Percentiles rank a stretch among this genome's conserved stretches.
Evolutionary conservation across 176 grass and related monocot species (phyloP).

Genomic region (Melocanna baccifera): DNA sequence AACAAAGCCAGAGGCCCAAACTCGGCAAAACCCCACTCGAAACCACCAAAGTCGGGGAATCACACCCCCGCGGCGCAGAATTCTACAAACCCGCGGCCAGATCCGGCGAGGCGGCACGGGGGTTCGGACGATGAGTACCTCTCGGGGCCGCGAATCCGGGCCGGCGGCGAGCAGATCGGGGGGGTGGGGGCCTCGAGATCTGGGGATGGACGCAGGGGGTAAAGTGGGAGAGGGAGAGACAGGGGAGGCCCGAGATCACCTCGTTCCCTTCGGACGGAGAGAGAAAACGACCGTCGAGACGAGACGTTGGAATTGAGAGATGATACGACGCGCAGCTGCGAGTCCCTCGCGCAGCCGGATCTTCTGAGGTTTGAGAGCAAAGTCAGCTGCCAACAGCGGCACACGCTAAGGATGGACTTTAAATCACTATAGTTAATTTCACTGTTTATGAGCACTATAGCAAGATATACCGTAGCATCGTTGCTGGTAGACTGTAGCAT

Average conservation of each 20-base stretch:
- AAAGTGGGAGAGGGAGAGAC: too few species aligned
- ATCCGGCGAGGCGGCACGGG: slow-evolving; percentile 6
- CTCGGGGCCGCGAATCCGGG: neutral
- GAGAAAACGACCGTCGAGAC: neutral
- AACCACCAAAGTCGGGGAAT: neutral
- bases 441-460: too few species aligned
- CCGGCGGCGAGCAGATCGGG: neutral
- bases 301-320: neutral
- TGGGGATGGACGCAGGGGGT: neutral
- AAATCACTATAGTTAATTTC: too few species aligned
- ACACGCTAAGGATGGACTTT: too few species aligned
- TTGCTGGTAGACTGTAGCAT: too few species aligned
- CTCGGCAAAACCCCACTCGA: neutral
- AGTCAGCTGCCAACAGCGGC: too few species aligned
- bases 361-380: too few species aligned
- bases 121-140: slow-evolving; percentile 6
- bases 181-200: neutral
- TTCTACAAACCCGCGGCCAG: slow-evolving; percentile 1
- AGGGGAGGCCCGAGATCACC: neutral
- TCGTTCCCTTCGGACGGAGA: neutral
- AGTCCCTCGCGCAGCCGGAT: too few species aligned
- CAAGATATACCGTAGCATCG: too few species aligned
- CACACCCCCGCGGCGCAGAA: neutral
- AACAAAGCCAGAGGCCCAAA: neutral
- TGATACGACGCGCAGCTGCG: too few species aligned